phyloP scores from a whole-genome alignment of 2,329 filamentous ascomycete species.

The Ophiostoma sp. region DNA sequence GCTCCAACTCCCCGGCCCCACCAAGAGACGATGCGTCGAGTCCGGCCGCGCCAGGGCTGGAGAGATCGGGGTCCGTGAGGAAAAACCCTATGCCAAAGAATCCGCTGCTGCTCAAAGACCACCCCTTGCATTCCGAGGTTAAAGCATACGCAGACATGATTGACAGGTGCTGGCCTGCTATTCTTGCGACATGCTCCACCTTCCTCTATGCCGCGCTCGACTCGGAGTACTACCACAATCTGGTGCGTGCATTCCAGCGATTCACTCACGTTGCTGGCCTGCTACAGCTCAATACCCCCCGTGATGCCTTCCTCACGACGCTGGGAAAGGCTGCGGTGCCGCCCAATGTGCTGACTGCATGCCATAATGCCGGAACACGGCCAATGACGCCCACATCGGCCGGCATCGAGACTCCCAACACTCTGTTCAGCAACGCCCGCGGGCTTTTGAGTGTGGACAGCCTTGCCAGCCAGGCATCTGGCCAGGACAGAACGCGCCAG shows the following conservation, averaged over 20 bases:
- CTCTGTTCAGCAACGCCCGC: slow-evolving; percentile 66
- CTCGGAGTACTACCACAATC: slow-evolving; percentile 84
- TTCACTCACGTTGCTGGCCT: slow-evolving; percentile 92
- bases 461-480: slow-evolving; percentile 54
- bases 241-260: slow-evolving; percentile 90
- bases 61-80: slow-evolving; percentile 63
- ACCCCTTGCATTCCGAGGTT: slow-evolving; percentile 66
- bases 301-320: slow-evolving; percentile 92
- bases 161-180: slow-evolving; percentile 90
- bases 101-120: slow-evolving; percentile 68
- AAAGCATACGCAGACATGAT: slow-evolving; percentile 76
- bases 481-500: slow-evolving; percentile 55
- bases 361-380: slow-evolving; percentile 47
- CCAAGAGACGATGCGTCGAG: slow-evolving; percentile 23
- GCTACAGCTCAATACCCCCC: slow-evolving; percentile 73
- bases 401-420: slow-evolving; percentile 46
- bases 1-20: slow-evolving; percentile 41
- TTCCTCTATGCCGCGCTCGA: slow-evolving; percentile 90
- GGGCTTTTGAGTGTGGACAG: slow-evolving; percentile 70
- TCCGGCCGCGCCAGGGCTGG: slow-evolving; percentile 36
- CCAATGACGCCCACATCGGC: slow-evolving; percentile 41
- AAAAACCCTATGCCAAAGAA: slow-evolving; percentile 78
- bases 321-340: slow-evolving; percentile 90
- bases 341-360: slow-evolving; percentile 64
- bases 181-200: slow-evolving; percentile 89